Evolutionary conservation across 306 rosid genomes (phyloP).

Genomic region (Trifolium fragiferum): DNA sequence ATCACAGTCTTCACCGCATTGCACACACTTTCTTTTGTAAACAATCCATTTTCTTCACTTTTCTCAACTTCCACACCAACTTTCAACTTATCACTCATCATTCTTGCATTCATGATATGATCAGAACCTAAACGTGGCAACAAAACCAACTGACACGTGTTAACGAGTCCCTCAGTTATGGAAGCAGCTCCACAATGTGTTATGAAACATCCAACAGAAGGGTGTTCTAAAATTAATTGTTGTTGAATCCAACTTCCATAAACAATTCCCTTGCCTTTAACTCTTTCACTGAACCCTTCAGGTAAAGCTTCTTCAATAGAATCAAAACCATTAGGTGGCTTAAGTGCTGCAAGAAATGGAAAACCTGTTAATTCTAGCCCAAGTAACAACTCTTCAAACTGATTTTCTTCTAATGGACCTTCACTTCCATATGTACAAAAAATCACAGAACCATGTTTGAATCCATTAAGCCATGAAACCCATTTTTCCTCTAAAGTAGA

Average conservation of each 20-base stretch:
- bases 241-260: constrained; percentile 67
- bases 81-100: constrained; percentile 38
- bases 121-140: constrained; percentile 47
- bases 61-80: constrained; percentile 64
- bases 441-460: constrained; percentile 35
- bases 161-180: constrained; percentile 51
- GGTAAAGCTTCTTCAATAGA: constrained; percentile 36
- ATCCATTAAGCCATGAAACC: constrained; percentile 29
- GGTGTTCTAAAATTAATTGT: constrained; percentile 52
- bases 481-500: constrained; percentile 38
- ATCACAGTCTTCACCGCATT: constrained; percentile 52
- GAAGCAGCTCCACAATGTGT: constrained; percentile 75
- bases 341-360: constrained; percentile 43
- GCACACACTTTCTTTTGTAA: constrained; percentile 51
- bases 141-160: constrained; percentile 55
- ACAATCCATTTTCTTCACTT: constrained; percentile 62
- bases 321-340: constrained; percentile 25
- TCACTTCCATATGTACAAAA: constrained; percentile 44
- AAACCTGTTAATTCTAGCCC: constrained; percentile 46
- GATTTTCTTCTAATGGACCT: background rate
- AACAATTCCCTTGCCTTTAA: constrained; percentile 32
- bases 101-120: constrained; percentile 47
- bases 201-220: constrained; percentile 68
- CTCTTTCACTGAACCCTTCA: constrained; percentile 34
- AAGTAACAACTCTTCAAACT: constrained; percentile 35